These are phyloP conservation scores for Prunus dulcis DNA, from an alignment of 306 rosid genomes.

Conservation along the genomic window DNA sequence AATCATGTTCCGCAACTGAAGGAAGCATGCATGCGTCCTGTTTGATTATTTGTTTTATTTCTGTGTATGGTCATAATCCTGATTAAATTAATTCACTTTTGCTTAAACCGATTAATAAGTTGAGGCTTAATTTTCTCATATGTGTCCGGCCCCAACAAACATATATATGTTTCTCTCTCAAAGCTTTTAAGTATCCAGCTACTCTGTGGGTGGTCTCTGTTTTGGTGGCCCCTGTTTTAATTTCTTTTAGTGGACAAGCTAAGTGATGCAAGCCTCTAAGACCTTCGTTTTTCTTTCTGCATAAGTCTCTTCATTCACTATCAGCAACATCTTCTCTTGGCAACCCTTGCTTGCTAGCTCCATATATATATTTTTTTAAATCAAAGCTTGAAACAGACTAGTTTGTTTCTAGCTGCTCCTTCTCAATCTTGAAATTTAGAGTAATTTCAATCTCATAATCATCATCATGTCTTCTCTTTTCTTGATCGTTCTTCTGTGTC, in stretches of 20 bases:
- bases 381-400: background rate
- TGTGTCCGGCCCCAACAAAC: background rate
- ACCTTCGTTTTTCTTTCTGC: constrained; percentile 1
- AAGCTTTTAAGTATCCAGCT: background rate
- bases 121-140: constrained; percentile 21
- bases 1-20: constrained; percentile 40
- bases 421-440: background rate
- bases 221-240: constrained; percentile 3
- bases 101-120: background rate
- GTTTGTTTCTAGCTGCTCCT: background rate
- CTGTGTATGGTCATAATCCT: background rate
- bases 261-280: background rate
- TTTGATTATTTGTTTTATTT: constrained; percentile 10
- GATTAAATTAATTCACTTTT: background rate
- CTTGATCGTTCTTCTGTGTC: constrained; percentile 23
- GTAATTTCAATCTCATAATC: background rate
- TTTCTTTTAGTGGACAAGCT: constrained; percentile 8
- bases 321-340: constrained; percentile 1
- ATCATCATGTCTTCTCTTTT: constrained; percentile 22
- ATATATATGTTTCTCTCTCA: background rate
- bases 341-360: background rate
- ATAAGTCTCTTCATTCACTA: constrained; percentile 16
- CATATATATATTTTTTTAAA: too few species aligned
- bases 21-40: constrained; percentile 40
- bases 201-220: background rate